Evolutionary conservation across 2,329 filamentous ascomycete species (phyloP), one percentile per base, ranked within the genome.

Genomic region (Alternaria angustiovoidea): DNA sequence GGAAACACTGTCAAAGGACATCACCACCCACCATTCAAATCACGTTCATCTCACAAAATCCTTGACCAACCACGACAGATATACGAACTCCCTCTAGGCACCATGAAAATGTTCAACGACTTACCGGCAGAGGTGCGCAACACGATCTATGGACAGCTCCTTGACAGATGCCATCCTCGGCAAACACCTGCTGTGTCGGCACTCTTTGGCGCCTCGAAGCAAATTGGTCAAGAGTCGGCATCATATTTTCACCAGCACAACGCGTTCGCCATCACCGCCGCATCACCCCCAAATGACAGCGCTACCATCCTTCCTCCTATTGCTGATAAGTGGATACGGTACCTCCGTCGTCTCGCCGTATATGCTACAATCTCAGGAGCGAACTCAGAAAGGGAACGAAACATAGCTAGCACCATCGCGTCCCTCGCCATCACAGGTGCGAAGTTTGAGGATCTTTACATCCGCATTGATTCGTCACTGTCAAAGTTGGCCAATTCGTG

Each of bases 171-270:
- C 38, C 24, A 51, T 18, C 16, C 16, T 16, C 42, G 26, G 12
- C 41, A 30, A 24, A 32, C 28, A 38, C 16, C n/a, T 36, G 36
- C 59, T 16, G 39, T 41, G 8, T 51, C 67, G 8, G 60, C 61
- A 5, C 12, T 72, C 6, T 63, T 71, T 51, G 38, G 30, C 9
- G 59, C 66, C 46, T 72, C 64, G 18, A 61, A 58, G 30, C 53
- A 60, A 20, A 7, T 72, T 3, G 63, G 70, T 32, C 7, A 59
- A 4, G 70, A 74, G 54, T 61, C 64, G 8, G 54, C 66, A 1
- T 67, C 70, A 7, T 67, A 68, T 57, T 72, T 69, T 44, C 72
- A 72, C 60, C 56, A 69, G 24, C 44, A 67, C 12, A 67, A 62
- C 32, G 2, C 28, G 22, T 63, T 69, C 22, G 26, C 14, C 14